A percentile compares a stretch with the other conserved stretches of the same genome.
These are phyloP conservation scores for Ophiostoma piceae DNA, from an alignment of 2,329 filamentous ascomycete genomes.

Conservation along the genomic window DNA sequence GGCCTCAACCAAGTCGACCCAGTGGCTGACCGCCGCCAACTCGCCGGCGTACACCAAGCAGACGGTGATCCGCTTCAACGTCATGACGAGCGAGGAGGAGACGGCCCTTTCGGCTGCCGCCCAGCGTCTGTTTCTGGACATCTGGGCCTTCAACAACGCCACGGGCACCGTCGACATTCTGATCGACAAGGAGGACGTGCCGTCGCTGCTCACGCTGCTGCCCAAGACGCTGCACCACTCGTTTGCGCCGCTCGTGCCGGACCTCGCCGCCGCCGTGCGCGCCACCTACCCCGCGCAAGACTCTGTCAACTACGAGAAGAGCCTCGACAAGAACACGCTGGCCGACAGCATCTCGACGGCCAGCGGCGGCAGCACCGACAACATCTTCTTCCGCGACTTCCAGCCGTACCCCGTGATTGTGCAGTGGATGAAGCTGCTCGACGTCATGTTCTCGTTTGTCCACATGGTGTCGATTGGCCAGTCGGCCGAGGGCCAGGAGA, in stretches of 20 bases:
- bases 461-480: conserved; percentile 73
- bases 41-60: conserved; percentile 61
- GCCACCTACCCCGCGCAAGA: conserved; percentile 2
- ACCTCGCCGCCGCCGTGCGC: conserved; percentile 66
- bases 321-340: conserved; percentile 23
- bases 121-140: conserved; percentile 72
- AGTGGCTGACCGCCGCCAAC: conserved; percentile 30
- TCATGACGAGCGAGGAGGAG: conserved; percentile 64
- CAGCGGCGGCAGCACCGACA: conserved; percentile 44
- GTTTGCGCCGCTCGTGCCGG: conserved; percentile 70
- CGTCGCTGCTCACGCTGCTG: conserved; percentile 71
- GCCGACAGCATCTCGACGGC: neutral
- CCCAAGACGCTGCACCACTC: conserved; percentile 66
- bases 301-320: conserved; percentile 20
- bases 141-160: conserved; percentile 78
- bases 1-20: neutral
- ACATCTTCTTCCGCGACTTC: conserved; percentile 88
- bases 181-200: conserved; percentile 68
- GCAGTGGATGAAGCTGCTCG: conserved; percentile 78
- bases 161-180: conserved; percentile 71
- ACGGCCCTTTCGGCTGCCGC: conserved; percentile 66
- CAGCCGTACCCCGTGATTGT: conserved; percentile 68
- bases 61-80: conserved; percentile 83
- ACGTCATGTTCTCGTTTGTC: conserved; percentile 76
- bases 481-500: conserved; percentile 83